Percentiles rank a stretch among this genome's conserved stretches.
Conservation (phyloP, 192 early-diverging fungal species). For the Coemansia sp. region DNA sequence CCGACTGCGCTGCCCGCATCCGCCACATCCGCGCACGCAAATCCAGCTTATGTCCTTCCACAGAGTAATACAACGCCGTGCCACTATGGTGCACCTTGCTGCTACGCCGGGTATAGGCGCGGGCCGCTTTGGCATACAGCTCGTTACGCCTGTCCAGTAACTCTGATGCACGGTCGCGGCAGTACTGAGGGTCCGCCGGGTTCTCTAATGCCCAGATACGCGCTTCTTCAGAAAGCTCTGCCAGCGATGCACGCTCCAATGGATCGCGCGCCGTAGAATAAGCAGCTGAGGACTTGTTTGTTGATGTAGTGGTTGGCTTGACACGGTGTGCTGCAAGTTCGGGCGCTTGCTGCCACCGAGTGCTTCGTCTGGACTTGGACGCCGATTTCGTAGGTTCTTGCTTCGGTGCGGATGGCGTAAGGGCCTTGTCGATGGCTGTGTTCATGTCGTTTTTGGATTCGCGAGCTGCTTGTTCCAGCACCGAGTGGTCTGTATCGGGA, state of each 20-base stretch:
- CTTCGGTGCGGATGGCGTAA: no score
- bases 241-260: conserved; percentile 21
- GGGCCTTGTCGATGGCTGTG: conserved; percentile 18
- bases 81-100: conserved; percentile 15
- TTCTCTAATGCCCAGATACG: conserved; percentile 30
- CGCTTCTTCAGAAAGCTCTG: conserved; percentile 23
- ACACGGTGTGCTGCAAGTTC: conserved; percentile 23
- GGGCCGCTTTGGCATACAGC: conserved; percentile 38
- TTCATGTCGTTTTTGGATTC: conserved; percentile 10
- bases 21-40: conserved; percentile 41
- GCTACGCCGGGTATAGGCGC: conserved; percentile 22
- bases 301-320: not conserved
- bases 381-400: no score
- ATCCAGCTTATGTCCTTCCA: conserved; percentile 32
- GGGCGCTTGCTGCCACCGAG: conserved; percentile 26
- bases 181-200: conserved; percentile 23
- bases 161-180: conserved; percentile 22
- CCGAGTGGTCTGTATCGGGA: conserved; percentile 7
- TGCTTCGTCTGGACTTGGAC: no score
- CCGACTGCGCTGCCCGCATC: conserved; percentile 45
- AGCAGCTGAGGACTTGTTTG: not conserved
- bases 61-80: conserved; percentile 43
- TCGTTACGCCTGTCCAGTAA: conserved; percentile 29
- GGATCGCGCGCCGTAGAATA: conserved; percentile 5
- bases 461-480: conserved; percentile 19